phyloP scores from a whole-genome alignment of 169 alveolate species.

The Cytauxzoon felis region DNA sequence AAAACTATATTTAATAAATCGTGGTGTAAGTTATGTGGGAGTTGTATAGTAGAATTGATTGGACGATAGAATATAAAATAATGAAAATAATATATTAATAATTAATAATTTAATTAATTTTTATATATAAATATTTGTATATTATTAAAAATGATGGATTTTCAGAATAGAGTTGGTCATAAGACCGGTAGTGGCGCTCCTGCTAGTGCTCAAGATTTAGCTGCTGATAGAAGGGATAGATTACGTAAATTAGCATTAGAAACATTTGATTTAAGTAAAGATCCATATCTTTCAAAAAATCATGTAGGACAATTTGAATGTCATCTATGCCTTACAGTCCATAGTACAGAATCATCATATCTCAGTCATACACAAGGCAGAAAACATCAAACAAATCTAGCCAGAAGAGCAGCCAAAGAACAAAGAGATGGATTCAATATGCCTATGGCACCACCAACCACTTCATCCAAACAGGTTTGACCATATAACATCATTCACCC shows the following conservation, averaged over 20 bases:
- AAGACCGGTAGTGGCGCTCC: constrained; percentile 97
- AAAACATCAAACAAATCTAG: constrained; percentile 93
- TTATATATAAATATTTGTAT: not conserved
- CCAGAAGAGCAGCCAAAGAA: constrained; percentile 93
- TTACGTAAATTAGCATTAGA: constrained; percentile 92
- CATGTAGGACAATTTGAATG: constrained; percentile 90
- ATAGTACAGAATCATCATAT: constrained; percentile 96
- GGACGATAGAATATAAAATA: no score
- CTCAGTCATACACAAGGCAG: constrained; percentile 98
- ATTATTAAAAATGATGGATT: constrained; percentile 84
- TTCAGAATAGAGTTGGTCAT: constrained; percentile 95
- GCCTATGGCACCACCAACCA: constrained; percentile 78
- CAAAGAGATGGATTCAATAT: constrained; percentile 75
- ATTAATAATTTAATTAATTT: no score
- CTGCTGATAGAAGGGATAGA: constrained; percentile 93
- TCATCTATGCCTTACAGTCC: constrained; percentile 96
- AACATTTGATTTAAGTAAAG: constrained; percentile 92
- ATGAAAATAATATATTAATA: no score
- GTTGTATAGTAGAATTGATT: no score
- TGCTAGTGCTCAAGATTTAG: constrained; percentile 90
- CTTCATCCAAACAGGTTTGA: not conserved
- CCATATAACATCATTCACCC: no score
- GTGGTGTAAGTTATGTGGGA: no score
- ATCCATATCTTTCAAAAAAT: constrained; percentile 94
- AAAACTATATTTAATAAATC: no score